Base-by-base conservation (phyloP, 2,329 filamentous ascomycete species). In the Colletotrichum australisinense region DNA sequence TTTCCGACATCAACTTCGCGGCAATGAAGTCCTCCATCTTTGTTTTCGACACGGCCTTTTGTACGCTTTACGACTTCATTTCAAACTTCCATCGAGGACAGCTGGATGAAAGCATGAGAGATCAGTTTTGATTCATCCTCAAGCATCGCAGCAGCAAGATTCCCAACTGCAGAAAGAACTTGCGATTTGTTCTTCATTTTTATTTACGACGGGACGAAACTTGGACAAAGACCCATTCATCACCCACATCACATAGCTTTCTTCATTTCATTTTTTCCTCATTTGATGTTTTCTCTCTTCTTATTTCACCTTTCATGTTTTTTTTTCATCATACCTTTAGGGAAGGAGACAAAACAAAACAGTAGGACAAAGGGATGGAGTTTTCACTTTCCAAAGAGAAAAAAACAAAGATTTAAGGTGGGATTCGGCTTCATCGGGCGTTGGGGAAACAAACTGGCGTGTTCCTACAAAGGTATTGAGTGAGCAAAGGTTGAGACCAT, bases 21-120 rank as follows among this genome's bases (percentile, higher is more conserved):
- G 63, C 63, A 32, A 49, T 49, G 14, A 32, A 46, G 53, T 53
- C 59, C 38, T 64, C 35, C 24, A 58, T 19, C 12, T 46, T 22
- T 12, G 53, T 58, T 73, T 53, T 32, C 53, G 60, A 65, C 52
- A 73, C 63, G 67, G 65, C 62, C 59, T 69, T 66, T 67, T 67
- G 59, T 69, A 74, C 55, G 68, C 35, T 60, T 71, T 64, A 74
- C 58, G 73, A 59, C 32, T 73, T 59, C 46, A 22, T 63, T 69
- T 69, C 24, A 14, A 59, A 58, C 52, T 59, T 57, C 24, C 42
- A 32, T 56, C 60, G 32, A 53, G 53, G 63, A 59, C 28, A 70
- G 55, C 55, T 63, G 63, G 63, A 55, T 63, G 55, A 59, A 35
- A 38, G 70, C 67, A 73, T 65, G 19, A 2, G 67, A 59, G 67